Conservation (phyloP, 805 yeast species). For the Osmozyma mogii region DNA sequence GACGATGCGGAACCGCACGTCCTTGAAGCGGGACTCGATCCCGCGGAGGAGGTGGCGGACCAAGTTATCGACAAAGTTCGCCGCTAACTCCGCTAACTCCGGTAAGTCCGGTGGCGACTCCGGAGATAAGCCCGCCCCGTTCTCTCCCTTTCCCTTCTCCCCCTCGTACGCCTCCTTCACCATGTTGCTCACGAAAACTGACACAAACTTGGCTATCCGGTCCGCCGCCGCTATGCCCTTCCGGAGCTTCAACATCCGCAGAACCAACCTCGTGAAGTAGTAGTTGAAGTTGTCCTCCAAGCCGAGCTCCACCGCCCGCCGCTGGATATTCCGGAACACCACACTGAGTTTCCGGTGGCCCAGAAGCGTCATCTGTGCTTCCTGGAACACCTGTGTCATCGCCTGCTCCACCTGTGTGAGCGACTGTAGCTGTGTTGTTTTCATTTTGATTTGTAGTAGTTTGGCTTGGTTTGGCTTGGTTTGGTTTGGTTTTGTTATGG, state of each 20-base stretch:
- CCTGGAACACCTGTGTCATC: constrained; percentile 66
- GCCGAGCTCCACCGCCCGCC: constrained; percentile 44
- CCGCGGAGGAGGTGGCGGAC: constrained; percentile 71
- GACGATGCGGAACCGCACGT: constrained; percentile 72
- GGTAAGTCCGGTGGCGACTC: constrained; percentile 23
- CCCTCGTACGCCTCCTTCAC: constrained; percentile 21
- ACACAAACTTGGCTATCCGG: constrained; percentile 62
- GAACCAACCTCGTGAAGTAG: constrained; percentile 52
- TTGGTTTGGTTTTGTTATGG: too few species aligned
- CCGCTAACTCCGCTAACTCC: constrained; percentile 29
- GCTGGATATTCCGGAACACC: constrained; percentile 51
- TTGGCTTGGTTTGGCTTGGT: too few species aligned
- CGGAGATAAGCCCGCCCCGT: constrained; percentile 14
- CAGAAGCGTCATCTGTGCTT: constrained; percentile 64
- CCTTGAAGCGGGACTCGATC: constrained; percentile 63
- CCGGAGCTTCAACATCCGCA: constrained; percentile 60
- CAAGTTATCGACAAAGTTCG: constrained; percentile 51
- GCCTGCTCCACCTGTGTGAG: constrained; percentile 20
- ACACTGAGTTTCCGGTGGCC: constrained; percentile 72
- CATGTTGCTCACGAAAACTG: constrained; percentile 47
- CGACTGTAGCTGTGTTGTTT: too few species aligned
- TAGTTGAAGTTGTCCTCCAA: constrained; percentile 52
- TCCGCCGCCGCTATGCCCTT: constrained; percentile 69
- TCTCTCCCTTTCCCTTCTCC: constrained; percentile 13
- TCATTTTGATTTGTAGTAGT: too few species aligned